Evolutionary conservation across 306 rosid genomes (phyloP), one percentile per base, ranked within the genome.

Genomic region (Fagus crenata): DNA sequence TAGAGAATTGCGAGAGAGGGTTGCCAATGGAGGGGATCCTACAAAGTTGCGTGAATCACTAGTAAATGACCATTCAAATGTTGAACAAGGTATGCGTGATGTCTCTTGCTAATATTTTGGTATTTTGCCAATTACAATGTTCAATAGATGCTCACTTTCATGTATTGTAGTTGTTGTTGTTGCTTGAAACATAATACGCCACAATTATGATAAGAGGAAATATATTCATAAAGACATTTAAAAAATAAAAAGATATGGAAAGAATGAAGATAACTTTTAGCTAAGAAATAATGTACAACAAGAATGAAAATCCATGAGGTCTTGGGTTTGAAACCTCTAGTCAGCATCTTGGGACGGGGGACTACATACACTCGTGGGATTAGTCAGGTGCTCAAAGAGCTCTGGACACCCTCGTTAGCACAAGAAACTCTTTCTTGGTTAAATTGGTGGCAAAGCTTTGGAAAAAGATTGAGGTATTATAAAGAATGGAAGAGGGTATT

Each of bases 21-120:
- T 92, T 81, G 96, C 97, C 60, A 82, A 67, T n/a, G 99, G 97
- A 53, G 97, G 97, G 49, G 99, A 95, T 82, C 96, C 97, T n/a
- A 84, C 97, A 58, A 95, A 86, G 73, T 72, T 93, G 84, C 89
- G 77, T 3, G 96, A 92, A 63, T 70, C 84, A 13, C 90, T 88
- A 1, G 86, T 71, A 46, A 77, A 84, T 0, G 90, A 85, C 54
- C 41, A 37, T 87, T 81, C 85, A 18, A 79, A 67, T 73, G 81
- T 84, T 18, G 78, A 83, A 49, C 89, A 78, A 35, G 99, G 99
- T 95, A 78, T 72, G 74, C 15, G 80, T 5, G 51, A 46, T 46
- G 11, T 46, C 51, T 46, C 51, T 46, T 9, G 51, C 51, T 46
- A 46, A 46, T 46, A 2, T 46, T 12, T 9, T 46, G 14, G 9